Base-by-base conservation (phyloP, 306 rosid species). In the Mimosa pudica region DNA sequence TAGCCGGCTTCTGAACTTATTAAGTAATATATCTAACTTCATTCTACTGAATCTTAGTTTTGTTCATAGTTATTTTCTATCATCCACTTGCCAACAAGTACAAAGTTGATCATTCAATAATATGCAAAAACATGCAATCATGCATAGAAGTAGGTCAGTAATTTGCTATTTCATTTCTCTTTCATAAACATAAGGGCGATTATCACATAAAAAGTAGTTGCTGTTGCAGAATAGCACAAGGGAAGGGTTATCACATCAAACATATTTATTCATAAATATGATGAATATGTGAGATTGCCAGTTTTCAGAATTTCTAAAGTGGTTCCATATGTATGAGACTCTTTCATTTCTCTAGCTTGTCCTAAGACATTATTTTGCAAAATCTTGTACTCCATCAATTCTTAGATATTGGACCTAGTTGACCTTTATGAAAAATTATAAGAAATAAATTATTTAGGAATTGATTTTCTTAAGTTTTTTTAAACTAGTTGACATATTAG, bases 111-210 rank as follows among this genome's bases (percentile, higher is more conserved):
- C 5, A 35, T 16, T 52, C 30, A 41, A 12, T 61, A 30, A 10
- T 62, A 4, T 42, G 5, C 8, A 8, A 20, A 18, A 20, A 9
- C 65, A 20, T 58, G 0, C 36, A 18, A 20, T 3, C 65, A 20
- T 58, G 0, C 36, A 8, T 3, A 60, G 33, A 3, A 60, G 5
- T 55, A 68, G 14, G 3, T 48, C 16, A 80, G 91, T 74, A 45
- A 97, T 88, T 80, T 38, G 89, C 97, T 60, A 84, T 84, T 85
- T 94, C 98, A 87, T 91, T 91, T 92, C 63, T 71, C 95, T 88
- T 88, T 94, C 97, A 32, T 91, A 92, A 64, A 97, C 98, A 79
- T 92, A 85, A 74, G 97, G 95, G 78, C 91, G 88, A 10, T 35
- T 78, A 79, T 58, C 44, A 76, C 51, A 65, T 9, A n/a, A 75